Evolutionary conservation across 352 stramenopile genomes (phyloP).

Genomic region (Globisporangium nunn): DNA sequence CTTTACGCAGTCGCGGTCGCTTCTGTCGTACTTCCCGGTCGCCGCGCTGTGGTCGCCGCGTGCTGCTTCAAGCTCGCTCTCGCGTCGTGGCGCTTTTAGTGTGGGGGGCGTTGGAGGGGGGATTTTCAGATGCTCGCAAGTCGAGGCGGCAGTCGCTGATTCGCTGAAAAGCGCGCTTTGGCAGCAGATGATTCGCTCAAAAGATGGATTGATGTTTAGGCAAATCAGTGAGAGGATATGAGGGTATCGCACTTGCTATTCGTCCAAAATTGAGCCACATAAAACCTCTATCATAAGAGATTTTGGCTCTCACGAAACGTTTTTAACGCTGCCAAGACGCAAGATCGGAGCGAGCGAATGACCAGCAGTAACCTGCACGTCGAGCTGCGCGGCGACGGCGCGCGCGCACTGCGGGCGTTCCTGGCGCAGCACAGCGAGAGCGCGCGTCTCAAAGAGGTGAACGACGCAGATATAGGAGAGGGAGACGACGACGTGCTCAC

Average conservation of each 20-base stretch:
- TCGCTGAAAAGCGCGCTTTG: not conserved
- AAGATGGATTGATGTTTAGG: not conserved
- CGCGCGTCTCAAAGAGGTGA: not conserved
- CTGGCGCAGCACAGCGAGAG: constrained; percentile 8
- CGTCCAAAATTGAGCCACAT: not conserved
- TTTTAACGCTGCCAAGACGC: not conserved
- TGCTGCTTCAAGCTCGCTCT: not conserved
- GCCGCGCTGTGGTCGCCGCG: too few relatives aligned
- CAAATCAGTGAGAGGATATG: not conserved
- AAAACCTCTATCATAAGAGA: too few relatives aligned
- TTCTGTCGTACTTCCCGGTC: too few relatives aligned
- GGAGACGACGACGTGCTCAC: not conserved
- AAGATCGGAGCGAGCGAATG: not conserved
- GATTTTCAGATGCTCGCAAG: not conserved
- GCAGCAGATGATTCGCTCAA: not conserved
- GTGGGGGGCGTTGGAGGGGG: not conserved
- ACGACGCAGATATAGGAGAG: not conserved
- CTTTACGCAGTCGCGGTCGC: too few relatives aligned
- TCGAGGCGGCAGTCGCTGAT: not conserved
- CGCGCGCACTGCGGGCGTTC: constrained; percentile 21
- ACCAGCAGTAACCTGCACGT: constrained; percentile 2
- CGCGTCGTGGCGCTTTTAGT: not conserved
- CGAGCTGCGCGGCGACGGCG: constrained; percentile 21
- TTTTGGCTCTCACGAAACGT: not conserved
- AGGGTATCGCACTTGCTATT: not conserved